Evolutionary conservation across 2,329 filamentous ascomycete species (phyloP), one percentile per base, ranked within the genome.

Genomic region (Magnaporthiopsis incrustans): DNA sequence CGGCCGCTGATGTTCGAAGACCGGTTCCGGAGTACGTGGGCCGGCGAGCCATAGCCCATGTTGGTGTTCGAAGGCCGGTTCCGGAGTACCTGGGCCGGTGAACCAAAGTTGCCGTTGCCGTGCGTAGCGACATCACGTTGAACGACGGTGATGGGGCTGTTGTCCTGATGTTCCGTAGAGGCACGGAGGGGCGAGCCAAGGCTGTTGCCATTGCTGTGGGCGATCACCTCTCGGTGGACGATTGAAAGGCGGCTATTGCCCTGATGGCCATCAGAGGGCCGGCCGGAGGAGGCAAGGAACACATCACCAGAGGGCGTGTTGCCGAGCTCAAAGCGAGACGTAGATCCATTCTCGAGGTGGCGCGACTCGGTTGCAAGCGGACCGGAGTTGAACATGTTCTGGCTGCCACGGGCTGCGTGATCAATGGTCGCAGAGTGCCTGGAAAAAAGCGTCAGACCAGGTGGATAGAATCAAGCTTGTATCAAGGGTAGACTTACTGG

Each of bases 281-380:
- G 44, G n/a, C 44, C 57, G 18, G 50, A 56, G 27, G 60, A 57
- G 26, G 58, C 30, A 4, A 35, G 50, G 60, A 68, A 69, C 4
- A 69, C 63, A 33, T 68, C 67, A 30, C 63, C 66, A 50, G 58
- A 60, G 2, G 67, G 65, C 44, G 60, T 65, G 35, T 63, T 27
- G 58, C 67, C 68, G 25, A 69, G 18, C 59, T 70, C 63, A 60
- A 67, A 67, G 62, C 18, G 57, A 60, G 63, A 22, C 15, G 38
- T 58, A 26, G 11, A 30, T 15, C 7, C 15, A 33, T 62, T 33
- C 27, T 14, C 26, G 8, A 32, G n/a, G 35, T 44, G 30, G 25
- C 12, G 22, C 44, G 44, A 22, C 22, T 53, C 44, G n/a, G 44
- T 53, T n/a, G 3, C 44, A 53, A 25, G 12, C 18, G 44, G 18